Evolutionary conservation across 2,329 filamentous ascomycete genomes (phyloP).

Genomic region (Colletotrichum australisinense): DNA sequence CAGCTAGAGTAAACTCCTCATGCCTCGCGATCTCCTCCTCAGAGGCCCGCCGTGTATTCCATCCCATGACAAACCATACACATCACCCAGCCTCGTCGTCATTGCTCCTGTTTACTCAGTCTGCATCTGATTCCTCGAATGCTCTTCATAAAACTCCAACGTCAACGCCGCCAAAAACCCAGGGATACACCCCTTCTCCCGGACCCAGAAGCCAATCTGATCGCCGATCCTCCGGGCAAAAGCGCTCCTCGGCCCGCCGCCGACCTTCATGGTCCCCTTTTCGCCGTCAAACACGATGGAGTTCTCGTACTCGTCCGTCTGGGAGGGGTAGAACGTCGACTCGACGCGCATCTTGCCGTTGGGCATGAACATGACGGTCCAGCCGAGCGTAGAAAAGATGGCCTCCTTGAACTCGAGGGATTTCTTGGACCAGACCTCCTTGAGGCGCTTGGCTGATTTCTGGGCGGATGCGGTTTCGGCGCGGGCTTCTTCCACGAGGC

Average conservation of each 20-base stretch:
- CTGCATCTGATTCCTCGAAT: constrained; percentile 45
- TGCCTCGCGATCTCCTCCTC: no score
- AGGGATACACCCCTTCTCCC: constrained; percentile 92
- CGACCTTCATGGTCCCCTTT: constrained; percentile 97
- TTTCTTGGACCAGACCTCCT: constrained; percentile 93
- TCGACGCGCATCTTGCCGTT: constrained; percentile 96
- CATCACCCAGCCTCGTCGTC: neutral
- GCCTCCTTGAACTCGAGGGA: constrained; percentile 95
- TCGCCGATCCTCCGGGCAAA: constrained; percentile 89
- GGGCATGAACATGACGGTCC: constrained; percentile 96
- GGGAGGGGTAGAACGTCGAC: constrained; percentile 81
- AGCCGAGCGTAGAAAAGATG: constrained; percentile 90
- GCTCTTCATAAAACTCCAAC: constrained; percentile 89
- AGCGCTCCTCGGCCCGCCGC: constrained; percentile 84
- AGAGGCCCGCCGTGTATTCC: neutral
- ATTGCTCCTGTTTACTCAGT: neutral
- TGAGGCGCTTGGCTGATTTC: constrained; percentile 86
- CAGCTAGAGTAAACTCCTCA: no score
- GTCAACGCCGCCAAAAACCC: constrained; percentile 93
- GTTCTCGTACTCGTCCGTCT: constrained; percentile 76
- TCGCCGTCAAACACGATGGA: constrained; percentile 90
- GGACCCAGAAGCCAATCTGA: constrained; percentile 95
- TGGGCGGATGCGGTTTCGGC: constrained; percentile 78
- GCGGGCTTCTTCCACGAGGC: constrained; percentile 79
- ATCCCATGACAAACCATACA: neutral